Conservation (phyloP, 192 early-diverging fungal species). For the Phlyctochytrium bullatum region DNA sequence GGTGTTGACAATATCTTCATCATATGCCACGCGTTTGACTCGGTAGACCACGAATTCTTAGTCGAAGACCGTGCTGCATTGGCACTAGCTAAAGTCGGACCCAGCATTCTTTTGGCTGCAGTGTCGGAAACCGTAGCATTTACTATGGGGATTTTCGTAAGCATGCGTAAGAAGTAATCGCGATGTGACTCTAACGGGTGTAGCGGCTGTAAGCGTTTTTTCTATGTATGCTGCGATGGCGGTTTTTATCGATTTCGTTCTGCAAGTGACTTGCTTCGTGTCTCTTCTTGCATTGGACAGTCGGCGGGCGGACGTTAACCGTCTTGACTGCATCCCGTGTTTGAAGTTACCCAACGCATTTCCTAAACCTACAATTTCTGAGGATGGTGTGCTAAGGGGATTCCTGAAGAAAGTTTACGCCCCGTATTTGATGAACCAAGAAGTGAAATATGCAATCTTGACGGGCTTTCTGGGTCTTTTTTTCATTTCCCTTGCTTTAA, state of each 20-base stretch:
- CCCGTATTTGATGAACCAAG: background rate
- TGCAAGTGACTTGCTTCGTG: slow-evolving; percentile 1
- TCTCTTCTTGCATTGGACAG: background rate
- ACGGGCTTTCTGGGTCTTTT: background rate
- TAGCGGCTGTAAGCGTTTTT: background rate
- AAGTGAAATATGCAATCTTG: background rate
- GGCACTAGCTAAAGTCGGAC: background rate
- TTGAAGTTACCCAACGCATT: background rate
- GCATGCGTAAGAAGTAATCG: background rate
- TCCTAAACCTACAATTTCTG: background rate
- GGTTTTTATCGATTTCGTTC: background rate
- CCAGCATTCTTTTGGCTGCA: background rate
- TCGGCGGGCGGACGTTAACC: background rate
- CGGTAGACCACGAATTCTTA: background rate
- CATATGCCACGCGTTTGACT: background rate
- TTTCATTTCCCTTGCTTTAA: background rate
- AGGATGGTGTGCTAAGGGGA: background rate
- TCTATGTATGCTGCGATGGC: background rate
- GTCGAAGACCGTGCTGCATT: background rate
- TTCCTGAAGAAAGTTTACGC: background rate
- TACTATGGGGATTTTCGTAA: background rate
- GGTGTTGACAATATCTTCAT: background rate
- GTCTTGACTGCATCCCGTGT: background rate
- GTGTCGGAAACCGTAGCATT: background rate
- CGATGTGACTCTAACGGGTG: too few relatives aligned